Percentiles rank a stretch among this genome's conserved stretches.
Conservation (phyloP, 257 asterid species). For the Ajuga chamaepitys region DNA sequence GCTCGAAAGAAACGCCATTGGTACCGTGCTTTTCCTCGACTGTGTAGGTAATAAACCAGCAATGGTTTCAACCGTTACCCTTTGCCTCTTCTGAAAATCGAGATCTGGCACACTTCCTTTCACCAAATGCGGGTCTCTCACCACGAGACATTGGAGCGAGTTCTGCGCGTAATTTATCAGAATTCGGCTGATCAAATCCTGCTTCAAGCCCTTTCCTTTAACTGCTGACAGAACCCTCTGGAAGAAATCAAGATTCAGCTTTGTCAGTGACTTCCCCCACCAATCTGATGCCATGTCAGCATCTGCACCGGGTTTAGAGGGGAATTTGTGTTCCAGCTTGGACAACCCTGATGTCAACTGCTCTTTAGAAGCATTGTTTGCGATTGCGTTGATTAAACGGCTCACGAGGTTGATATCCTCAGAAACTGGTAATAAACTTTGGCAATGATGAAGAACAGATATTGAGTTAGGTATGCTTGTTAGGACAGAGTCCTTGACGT, state of each 20-base stretch:
- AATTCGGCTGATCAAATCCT: conserved; percentile 68
- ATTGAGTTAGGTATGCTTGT: conserved; percentile 58
- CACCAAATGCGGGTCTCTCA: conserved; percentile 40
- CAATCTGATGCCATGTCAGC: conserved; percentile 58
- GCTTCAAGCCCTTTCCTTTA: conserved; percentile 74
- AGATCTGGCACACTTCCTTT: conserved; percentile 41
- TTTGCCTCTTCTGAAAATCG: conserved; percentile 61
- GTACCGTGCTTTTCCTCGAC: conserved; percentile 76
- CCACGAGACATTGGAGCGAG: conserved; percentile 52
- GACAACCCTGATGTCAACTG: conserved; percentile 80
- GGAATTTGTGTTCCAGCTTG: conserved; percentile 62
- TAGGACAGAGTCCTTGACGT: conserved; percentile 50
- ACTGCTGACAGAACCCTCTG: conserved; percentile 67
- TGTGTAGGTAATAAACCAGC: conserved; percentile 61
- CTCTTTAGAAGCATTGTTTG: conserved; percentile 79
- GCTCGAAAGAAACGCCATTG: conserved; percentile 84
- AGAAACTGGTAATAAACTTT: conserved; percentile 44
- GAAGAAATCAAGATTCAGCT: conserved; percentile 67
- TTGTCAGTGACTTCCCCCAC: conserved; percentile 77
- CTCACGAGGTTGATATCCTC: conserved; percentile 61
- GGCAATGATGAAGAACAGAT: conserved; percentile 70
- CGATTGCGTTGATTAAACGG: conserved; percentile 54
- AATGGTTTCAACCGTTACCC: conserved; percentile 58
- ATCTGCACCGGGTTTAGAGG: conserved; percentile 40
- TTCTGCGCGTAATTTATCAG: conserved; percentile 78